Evolutionary conservation across 257 asterid species (phyloP).

Genomic region (Solanum okadae): DNA sequence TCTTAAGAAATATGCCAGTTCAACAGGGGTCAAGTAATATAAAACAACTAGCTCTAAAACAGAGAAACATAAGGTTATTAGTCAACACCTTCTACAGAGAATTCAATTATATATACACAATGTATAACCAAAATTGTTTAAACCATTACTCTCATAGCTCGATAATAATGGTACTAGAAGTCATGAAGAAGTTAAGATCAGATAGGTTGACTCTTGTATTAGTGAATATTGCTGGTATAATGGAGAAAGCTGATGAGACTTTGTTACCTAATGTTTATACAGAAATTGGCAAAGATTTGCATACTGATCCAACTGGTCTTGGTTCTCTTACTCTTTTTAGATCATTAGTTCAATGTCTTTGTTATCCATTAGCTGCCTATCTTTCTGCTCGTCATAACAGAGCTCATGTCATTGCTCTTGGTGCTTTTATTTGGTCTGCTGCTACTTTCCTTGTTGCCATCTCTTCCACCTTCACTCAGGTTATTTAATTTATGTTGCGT

Average conservation of each 20-base stretch:
- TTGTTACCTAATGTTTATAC: background rate
- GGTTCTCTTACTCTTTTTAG: background rate
- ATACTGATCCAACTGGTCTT: background rate
- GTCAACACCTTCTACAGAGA: background rate
- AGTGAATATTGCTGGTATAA: background rate
- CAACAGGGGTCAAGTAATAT: background rate
- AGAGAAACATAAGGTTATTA: background rate
- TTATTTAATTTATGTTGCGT: too few relatives aligned
- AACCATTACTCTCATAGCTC: too few relatives aligned
- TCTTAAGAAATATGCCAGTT: background rate
- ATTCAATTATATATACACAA: too few relatives aligned
- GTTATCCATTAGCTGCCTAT: background rate
- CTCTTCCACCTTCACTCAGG: background rate
- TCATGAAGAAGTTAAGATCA: background rate
- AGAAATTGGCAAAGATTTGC: background rate
- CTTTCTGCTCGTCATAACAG: background rate
- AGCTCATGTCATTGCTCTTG: background rate
- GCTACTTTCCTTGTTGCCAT: conserved; percentile 17
- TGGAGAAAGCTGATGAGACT: background rate
- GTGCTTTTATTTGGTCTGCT: conserved; percentile 63
- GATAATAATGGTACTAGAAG: too few relatives aligned
- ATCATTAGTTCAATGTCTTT: background rate
- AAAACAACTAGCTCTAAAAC: background rate
- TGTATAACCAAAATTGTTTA: too few relatives aligned
- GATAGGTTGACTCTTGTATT: background rate